These are phyloP conservation scores for Rhynchosporium graminicola DNA, from an alignment of 2,329 filamentous ascomycete species.

Conservation along the genomic window DNA sequence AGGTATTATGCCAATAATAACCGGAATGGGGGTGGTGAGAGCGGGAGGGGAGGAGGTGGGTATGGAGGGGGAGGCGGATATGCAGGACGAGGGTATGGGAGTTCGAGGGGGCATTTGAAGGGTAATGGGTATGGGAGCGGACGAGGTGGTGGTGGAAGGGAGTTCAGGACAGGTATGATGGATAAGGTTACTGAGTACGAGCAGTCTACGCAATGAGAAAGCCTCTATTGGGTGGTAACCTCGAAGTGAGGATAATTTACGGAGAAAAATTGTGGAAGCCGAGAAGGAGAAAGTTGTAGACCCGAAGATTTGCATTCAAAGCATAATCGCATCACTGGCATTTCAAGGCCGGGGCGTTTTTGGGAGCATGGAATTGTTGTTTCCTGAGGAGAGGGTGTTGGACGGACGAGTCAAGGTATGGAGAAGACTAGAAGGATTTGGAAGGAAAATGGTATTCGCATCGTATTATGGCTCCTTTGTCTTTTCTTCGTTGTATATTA, in stretches of 20 bases:
- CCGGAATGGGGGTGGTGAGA: conserved; percentile 5
- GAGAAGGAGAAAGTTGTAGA: neutral
- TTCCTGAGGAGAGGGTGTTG: no score
- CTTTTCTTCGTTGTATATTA: no score
- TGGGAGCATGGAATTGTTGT: conserved; percentile 1
- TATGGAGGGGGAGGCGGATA: conserved; percentile 23
- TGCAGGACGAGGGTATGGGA: conserved; percentile 27
- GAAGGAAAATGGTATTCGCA: no score
- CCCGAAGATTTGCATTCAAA: neutral
- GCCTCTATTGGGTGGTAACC: neutral
- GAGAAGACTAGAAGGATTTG: no score
- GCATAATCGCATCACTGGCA: conserved; percentile 5
- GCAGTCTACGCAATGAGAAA: neutral
- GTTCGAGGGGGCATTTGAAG: conserved; percentile 24
- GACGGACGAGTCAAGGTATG: no score
- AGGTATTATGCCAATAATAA: conserved; percentile 10
- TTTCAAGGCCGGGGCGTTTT: neutral
- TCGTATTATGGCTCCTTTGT: no score
- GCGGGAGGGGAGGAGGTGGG: neutral
- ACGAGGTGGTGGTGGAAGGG: conserved; percentile 6
- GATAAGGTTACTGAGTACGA: conserved; percentile 7
- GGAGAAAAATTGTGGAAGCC: neutral
- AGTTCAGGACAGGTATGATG: conserved; percentile 9
- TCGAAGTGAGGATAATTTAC: no score
- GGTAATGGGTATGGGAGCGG: conserved; percentile 1